These are phyloP conservation scores for Scedosporium aurantiacum DNA, from an alignment of 2,329 filamentous ascomycete genomes.

Conservation along the genomic window DNA sequence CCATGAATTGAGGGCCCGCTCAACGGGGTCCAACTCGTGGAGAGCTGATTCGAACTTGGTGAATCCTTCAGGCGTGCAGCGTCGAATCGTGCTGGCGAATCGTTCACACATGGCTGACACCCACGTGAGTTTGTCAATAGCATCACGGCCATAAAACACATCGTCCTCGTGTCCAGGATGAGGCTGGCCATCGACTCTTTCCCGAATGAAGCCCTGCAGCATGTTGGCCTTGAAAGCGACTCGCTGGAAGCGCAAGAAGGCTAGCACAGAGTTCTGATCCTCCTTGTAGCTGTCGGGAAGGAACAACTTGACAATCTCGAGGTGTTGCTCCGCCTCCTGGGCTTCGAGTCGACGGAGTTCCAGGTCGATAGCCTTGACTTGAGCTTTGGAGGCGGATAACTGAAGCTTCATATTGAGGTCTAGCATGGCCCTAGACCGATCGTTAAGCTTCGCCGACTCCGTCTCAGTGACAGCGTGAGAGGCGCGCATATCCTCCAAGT, in stretches of 20 bases:
- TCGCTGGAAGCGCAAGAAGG: slow-evolving; percentile 77
- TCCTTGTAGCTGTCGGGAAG: slow-evolving; percentile 72
- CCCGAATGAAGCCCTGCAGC: slow-evolving; percentile 66
- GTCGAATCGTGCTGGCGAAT: slow-evolving; percentile 69
- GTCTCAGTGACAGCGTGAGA: slow-evolving; percentile 87
- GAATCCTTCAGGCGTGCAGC: slow-evolving; percentile 70
- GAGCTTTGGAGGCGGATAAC: slow-evolving; percentile 78
- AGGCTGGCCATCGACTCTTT: slow-evolving; percentile 56
- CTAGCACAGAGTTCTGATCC: slow-evolving; percentile 78
- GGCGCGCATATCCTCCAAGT: slow-evolving; percentile 84
- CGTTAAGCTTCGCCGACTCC: slow-evolving; percentile 82
- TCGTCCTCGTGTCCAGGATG: slow-evolving; percentile 64
- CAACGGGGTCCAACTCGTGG: slow-evolving; percentile 83
- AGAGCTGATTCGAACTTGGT: slow-evolving; percentile 66
- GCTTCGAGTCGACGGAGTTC: slow-evolving; percentile 80
- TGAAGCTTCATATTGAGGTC: slow-evolving; percentile 93
- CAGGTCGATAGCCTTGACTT: slow-evolving; percentile 87
- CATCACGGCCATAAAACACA: slow-evolving; percentile 67
- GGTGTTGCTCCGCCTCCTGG: slow-evolving; percentile 76
- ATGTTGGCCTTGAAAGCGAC: slow-evolving; percentile 80
- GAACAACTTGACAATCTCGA: slow-evolving; percentile 82
- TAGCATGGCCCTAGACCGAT: slow-evolving; percentile 85
- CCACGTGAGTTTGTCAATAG: slow-evolving; percentile 76
- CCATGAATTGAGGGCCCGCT: slow-evolving; percentile 78
- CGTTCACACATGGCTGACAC: slow-evolving; percentile 73